Percentiles rank a stretch among this genome's conserved stretches.
Conservation (phyloP, 176 grass and related monocot species). For the Raddia guianensis region DNA sequence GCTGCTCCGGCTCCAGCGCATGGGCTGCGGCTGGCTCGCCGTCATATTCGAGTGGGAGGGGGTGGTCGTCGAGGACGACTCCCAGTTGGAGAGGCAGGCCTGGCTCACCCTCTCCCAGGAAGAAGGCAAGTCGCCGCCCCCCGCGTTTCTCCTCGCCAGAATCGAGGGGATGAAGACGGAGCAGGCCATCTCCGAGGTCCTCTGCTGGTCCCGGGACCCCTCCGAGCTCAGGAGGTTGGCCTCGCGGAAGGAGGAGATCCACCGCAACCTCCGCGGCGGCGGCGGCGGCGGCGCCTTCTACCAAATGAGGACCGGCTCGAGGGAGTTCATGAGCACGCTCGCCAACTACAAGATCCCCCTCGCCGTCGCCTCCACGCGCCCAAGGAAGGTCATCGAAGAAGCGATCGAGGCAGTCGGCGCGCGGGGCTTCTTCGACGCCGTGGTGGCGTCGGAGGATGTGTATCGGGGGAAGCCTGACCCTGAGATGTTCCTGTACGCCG, state of each 20-base stretch:
- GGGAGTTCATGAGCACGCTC: slow-evolving; percentile 87
- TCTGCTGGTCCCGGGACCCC: slow-evolving; percentile 85
- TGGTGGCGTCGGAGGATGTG: slow-evolving; percentile 78
- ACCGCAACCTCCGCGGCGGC: slow-evolving; percentile 42
- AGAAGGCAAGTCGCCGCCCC: slow-evolving; percentile 79
- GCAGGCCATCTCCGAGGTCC: slow-evolving; percentile 88
- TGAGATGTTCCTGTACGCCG: slow-evolving; percentile 91
- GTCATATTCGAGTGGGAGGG: slow-evolving; percentile 97
- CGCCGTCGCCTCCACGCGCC: slow-evolving; percentile 68
- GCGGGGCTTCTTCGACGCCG: slow-evolving; percentile 55
- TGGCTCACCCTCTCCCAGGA: slow-evolving; percentile 73
- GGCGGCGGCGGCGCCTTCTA: slow-evolving; percentile 34
- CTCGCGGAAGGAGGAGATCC: slow-evolving; percentile 78
- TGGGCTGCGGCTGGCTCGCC: slow-evolving; percentile 91
- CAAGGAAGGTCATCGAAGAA: slow-evolving; percentile 67
- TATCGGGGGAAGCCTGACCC: slow-evolving; percentile 91
- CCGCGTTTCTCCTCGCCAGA: slow-evolving; percentile 56
- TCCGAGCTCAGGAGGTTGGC: slow-evolving; percentile 62
- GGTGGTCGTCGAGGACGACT: slow-evolving; percentile 82
- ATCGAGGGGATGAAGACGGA: slow-evolving; percentile 93
- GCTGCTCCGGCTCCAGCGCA: slow-evolving; percentile 68
- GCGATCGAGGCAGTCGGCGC: slow-evolving; percentile 67
- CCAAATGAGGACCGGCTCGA: slow-evolving; percentile 74
- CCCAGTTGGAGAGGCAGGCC: slow-evolving; percentile 63
- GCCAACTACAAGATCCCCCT: slow-evolving; percentile 89